Percentiles rank a stretch among this genome's conserved stretches.
These are phyloP conservation scores for Clarireedia homoeocarpa DNA, from an alignment of 2,329 filamentous ascomycete species.

Conservation along the genomic window DNA sequence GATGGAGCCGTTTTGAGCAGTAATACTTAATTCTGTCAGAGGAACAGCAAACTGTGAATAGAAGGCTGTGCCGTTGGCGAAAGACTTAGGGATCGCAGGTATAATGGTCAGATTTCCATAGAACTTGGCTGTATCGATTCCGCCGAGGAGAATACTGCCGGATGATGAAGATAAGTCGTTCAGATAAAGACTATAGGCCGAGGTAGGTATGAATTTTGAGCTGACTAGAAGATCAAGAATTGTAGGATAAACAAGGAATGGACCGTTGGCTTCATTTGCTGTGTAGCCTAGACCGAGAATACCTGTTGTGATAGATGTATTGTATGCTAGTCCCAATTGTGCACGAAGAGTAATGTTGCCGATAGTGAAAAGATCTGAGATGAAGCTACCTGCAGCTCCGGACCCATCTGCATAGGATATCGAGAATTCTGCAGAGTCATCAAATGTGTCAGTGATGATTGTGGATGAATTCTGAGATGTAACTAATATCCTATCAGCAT, in stretches of 20 bases:
- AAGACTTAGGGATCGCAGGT: constrained; percentile 11
- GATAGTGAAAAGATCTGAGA: constrained; percentile 30
- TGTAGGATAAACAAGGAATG: constrained; percentile 27
- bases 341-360: constrained; percentile 37
- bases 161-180: constrained; percentile 24
- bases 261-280: constrained; percentile 37
- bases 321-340: constrained; percentile 46
- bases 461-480: neutral
- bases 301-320: constrained; percentile 41
- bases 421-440: constrained; percentile 33
- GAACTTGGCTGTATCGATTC: constrained; percentile 39
- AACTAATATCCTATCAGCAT: neutral
- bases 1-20: constrained; percentile 17
- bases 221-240: constrained; percentile 29
- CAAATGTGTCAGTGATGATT: neutral
- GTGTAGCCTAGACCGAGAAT: constrained; percentile 50
- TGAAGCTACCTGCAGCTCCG: constrained; percentile 48
- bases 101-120: constrained; percentile 28
- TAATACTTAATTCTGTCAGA: constrained; percentile 20
- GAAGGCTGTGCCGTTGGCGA: constrained; percentile 13
- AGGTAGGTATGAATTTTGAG: constrained; percentile 35
- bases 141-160: constrained; percentile 36
- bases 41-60: constrained; percentile 19
- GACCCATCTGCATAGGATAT: constrained; percentile 53
- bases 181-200: constrained; percentile 31